Percentiles rank a stretch among this genome's conserved stretches.
These are phyloP conservation scores for Coniochaeta sp. DNA, from an alignment of 2,329 filamentous ascomycete species.

Conservation along the genomic window DNA sequence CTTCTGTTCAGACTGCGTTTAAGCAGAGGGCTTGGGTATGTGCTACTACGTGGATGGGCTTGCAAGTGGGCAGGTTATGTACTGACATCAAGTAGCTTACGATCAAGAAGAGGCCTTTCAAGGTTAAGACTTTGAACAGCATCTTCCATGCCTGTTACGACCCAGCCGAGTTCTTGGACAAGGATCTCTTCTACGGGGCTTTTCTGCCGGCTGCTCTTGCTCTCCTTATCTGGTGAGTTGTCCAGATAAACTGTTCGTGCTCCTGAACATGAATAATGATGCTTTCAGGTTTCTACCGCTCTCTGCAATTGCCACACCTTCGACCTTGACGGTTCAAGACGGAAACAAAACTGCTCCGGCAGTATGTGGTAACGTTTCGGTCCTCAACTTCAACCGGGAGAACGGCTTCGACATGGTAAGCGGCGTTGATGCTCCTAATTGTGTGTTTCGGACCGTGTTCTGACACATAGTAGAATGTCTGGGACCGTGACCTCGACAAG, in stretches of 20 bases:
- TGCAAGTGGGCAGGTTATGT: background rate
- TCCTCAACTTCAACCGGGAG: conserved; percentile 8
- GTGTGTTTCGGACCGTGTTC: no score
- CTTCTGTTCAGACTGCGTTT: conserved; percentile 9
- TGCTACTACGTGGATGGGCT: background rate
- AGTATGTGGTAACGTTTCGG: conserved; percentile 6
- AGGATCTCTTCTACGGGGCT: background rate
- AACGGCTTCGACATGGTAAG: conserved; percentile 6
- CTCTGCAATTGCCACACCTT: conserved; percentile 10
- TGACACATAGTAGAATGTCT: background rate
- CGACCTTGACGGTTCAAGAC: conserved; percentile 6
- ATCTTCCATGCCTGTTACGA: conserved; percentile 6
- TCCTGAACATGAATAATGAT: background rate
- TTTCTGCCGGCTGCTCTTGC: background rate
- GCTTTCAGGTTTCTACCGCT: conserved; percentile 7
- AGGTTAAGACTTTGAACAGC: conserved; percentile 8
- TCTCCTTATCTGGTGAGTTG: background rate
- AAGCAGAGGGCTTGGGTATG: conserved; percentile 11
- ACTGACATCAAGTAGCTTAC: conserved; percentile 4
- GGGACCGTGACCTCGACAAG: conserved; percentile 1
- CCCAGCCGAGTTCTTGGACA: background rate
- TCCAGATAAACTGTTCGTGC: background rate
- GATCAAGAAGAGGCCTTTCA: conserved; percentile 7
- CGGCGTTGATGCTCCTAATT: no score
- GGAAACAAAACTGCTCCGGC: background rate